Conservation (phyloP, 352 stramenopile species). For the Phytophthora sp. region DNA sequence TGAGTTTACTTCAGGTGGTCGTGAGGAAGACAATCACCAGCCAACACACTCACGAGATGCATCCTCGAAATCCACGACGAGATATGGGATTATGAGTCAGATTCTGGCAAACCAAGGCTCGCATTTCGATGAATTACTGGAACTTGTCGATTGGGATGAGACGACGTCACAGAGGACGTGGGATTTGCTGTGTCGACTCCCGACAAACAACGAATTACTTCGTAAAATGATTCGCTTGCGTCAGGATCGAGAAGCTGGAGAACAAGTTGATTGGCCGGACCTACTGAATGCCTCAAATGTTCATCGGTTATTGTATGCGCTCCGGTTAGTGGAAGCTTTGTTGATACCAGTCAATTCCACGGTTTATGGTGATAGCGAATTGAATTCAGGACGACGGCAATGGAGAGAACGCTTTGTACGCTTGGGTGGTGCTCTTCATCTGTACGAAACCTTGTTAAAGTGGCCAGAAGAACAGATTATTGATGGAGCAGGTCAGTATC, state of each 20-base stretch:
- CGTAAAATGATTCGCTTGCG: conserved; percentile 72
- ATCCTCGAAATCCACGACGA: conserved; percentile 15
- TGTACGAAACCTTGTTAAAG: conserved; percentile 48
- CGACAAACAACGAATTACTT: conserved; percentile 70
- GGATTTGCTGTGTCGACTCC: conserved; percentile 74
- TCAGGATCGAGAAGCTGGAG: background rate
- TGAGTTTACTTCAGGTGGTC: conserved; percentile 8
- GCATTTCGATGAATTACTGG: conserved; percentile 66
- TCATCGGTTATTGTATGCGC: conserved; percentile 66
- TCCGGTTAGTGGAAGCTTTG: conserved; percentile 74
- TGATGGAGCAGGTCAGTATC: conserved; percentile 31
- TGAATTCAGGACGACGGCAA: conserved; percentile 59
- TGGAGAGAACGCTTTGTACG: conserved; percentile 84
- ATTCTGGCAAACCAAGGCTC: conserved; percentile 61
- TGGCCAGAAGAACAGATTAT: conserved; percentile 19
- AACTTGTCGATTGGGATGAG: conserved; percentile 60
- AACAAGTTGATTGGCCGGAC: conserved; percentile 47
- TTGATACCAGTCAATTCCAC: conserved; percentile 49
- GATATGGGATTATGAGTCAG: conserved; percentile 51
- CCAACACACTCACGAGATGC: background rate
- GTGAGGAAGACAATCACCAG: background rate
- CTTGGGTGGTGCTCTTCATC: conserved; percentile 53
- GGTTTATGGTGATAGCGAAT: conserved; percentile 3
- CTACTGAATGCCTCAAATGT: conserved; percentile 55
- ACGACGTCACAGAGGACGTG: conserved; percentile 67